Evolutionary conservation across 495 filamentous ascomycete species (phyloP).

Genomic region (Alectoria sarmentosa): DNA sequence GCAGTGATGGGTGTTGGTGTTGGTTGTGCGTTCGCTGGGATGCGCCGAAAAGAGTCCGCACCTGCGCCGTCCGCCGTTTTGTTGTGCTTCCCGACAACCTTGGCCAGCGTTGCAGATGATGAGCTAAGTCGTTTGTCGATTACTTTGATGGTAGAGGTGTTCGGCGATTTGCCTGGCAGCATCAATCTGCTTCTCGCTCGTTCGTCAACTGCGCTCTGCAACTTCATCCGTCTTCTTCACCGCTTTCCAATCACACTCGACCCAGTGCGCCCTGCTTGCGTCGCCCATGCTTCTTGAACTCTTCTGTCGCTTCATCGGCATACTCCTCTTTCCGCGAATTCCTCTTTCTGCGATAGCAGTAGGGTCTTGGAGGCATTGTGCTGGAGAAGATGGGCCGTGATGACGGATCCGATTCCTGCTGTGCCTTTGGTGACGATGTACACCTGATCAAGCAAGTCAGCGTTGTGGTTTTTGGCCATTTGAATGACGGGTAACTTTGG

Average conservation of each 20-base stretch:
- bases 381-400: conserved; percentile 45
- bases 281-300: conserved; percentile 37
- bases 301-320: conserved; percentile 34
- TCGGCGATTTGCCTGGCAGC: conserved; percentile 23
- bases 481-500: not conserved
- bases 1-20: not conserved
- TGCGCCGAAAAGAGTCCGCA: not conserved
- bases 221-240: conserved; percentile 36
- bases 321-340: conserved; percentile 44
- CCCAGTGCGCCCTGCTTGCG: conserved; percentile 36
- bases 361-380: conserved; percentile 42
- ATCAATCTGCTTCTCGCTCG: conserved; percentile 34
- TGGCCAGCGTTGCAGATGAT: conserved; percentile 46
- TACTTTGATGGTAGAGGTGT: not conserved
- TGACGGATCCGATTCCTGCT: conserved; percentile 43
- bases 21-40: not conserved
- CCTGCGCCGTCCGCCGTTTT: conserved; percentile 36
- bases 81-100: conserved; percentile 38
- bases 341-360: conserved; percentile 41
- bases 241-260: conserved; percentile 38
- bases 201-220: conserved; percentile 32
- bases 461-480: not conserved
- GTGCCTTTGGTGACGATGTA: conserved; percentile 28
- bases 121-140: conserved; percentile 25
- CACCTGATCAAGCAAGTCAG: conserved; percentile 10